Base-by-base conservation (phyloP, 2,329 filamentous ascomycete species). In the Pseudovirgaria hyperparasitica region DNA sequence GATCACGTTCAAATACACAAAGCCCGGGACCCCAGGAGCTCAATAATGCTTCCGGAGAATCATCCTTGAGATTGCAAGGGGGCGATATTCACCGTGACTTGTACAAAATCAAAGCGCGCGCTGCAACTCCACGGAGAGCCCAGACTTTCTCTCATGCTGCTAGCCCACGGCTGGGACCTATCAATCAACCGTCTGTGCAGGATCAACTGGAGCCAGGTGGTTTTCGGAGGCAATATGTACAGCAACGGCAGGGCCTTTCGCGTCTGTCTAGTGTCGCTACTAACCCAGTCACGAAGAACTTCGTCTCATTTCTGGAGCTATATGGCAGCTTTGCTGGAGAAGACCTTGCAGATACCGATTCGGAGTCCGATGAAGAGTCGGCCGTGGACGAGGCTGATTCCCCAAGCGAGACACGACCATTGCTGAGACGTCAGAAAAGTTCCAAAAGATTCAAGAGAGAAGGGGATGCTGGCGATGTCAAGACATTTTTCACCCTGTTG, bases 241-340 rank as follows among this genome's bases (percentile, higher is more conserved):
- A 58, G 29, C 51, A 55, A 27, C 40, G 52, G 17, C n/a, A n/a
- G n/a, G n/a, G n/a, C n/a, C n/a, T n/a, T n/a, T n/a, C n/a, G n/a
- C 44, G 52, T 21, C 48, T 59, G 16, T 56, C 49, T 31, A 49
- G 43, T 27, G 58, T 50, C 31, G 65, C 57, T 10, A 57, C 65
- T 11, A n/a, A n/a, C n/a, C 67, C 75, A 6, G 65, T 81, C 13
- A 75, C 77, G 1, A 61, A 63, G 32, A 79, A 74, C 43, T 85
- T 85, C 45, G 70, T 82, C 36, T 76, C 80, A 29, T 85, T 84
- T 37, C 58, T 85, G 13, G 75, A 80, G 32, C 58, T 85, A 0
- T 85, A 85, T 43, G 79, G 79, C 2, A 72, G 70, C 39, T 85
- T 85, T 48, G 79, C 79, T 3, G 79, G 79, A 26, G 79, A 85